Evolutionary conservation across 2,329 filamentous ascomycete species (phyloP), one percentile per base, ranked within the genome.

Genomic region (Sporothrix variecibatus): DNA sequence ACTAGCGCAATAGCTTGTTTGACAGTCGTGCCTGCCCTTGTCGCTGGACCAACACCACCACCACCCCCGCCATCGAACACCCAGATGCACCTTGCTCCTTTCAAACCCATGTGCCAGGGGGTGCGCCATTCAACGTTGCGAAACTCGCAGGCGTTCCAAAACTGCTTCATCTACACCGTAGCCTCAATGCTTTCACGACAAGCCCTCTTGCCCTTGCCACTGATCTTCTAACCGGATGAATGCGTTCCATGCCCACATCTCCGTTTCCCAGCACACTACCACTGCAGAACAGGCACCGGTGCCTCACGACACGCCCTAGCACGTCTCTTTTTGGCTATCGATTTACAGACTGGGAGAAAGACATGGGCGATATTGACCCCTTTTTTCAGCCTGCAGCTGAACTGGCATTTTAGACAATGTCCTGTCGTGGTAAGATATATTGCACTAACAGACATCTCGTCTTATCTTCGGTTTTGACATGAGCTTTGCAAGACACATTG

Each of bases 81-180:
- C 12, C 34, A 51, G 65, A 23, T 68, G 43, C 46, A 34, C 31
- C 38, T 28, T 40, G 28, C 26, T 43, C 58, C 26, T 56, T 56
- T 38, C 71, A 40, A 62, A 58, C 70, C 68, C 62, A 58, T 38
- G 68, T 12, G 40, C 71, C 72, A 69, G 74, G 75, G 74, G 72
- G 28, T 58, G 73, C 8, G 46, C 67, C 28, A 28, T 11, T 20
- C 28, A 53, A 38, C 3, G n/a, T 69, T 67, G 72, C 80, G 81
- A 82, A 82, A 82, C 81, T 72, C 72, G 74, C 77, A 78, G 73
- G 71, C 79, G 81, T 82, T 78, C 77, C 80, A 82, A 76, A 74
- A 77, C 67, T 82, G 81, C 81, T 78, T 82, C 81, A 82, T 78
- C 77, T 77, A 76, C 79, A 79, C 72, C 77, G 76, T 68, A 75